These are phyloP conservation scores for Aureococcus anophagefferens DNA, from an alignment of 108 stramenopile species.

Conservation along the genomic window DNA sequence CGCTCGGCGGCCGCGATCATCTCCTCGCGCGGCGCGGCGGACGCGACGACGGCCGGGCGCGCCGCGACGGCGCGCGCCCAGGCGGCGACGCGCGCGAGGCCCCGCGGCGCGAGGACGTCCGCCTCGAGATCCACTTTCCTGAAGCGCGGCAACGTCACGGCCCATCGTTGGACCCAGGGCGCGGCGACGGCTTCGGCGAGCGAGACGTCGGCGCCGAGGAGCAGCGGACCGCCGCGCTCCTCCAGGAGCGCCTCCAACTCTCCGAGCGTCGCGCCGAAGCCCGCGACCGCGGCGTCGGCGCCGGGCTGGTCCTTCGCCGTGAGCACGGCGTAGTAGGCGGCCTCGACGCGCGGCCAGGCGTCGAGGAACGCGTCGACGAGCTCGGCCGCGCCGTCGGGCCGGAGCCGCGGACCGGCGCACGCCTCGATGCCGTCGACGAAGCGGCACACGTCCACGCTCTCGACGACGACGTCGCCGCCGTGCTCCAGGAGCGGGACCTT, in stretches of 20 bases:
- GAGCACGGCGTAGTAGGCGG: slow-evolving; percentile 6
- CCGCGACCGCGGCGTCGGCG: not conserved
- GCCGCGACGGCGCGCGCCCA: slow-evolving; percentile 8
- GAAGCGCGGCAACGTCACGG: slow-evolving; percentile 12
- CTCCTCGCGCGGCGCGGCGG: slow-evolving; percentile 1
- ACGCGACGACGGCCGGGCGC: slow-evolving; percentile 3
- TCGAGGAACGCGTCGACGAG: not conserved
- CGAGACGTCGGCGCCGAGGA: slow-evolving; percentile 1
- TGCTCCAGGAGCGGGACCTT: slow-evolving; percentile 19
- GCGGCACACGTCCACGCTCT: slow-evolving; percentile 15
- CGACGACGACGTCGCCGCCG: slow-evolving; percentile 7
- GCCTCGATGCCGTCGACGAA: slow-evolving; percentile 9
- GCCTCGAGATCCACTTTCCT: not conserved
- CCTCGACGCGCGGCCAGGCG: slow-evolving; percentile 1
- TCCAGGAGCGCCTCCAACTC: not conserved
- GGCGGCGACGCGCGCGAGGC: not conserved
- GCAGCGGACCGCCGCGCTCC: not conserved
- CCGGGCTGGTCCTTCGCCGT: not conserved
- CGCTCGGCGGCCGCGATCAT: slow-evolving; percentile 9
- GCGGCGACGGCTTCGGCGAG: slow-evolving; percentile 9
- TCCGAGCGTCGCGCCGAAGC: not conserved
- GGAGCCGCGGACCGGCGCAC: too few species aligned
- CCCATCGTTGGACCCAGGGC: slow-evolving; percentile 13
- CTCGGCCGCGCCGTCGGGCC: not conserved
- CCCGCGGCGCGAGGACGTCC: not conserved